Evolutionary conservation across 2,329 filamentous ascomycete species (phyloP), one percentile per base, ranked within the genome.

Genomic region (Ophiostoma sp.): DNA sequence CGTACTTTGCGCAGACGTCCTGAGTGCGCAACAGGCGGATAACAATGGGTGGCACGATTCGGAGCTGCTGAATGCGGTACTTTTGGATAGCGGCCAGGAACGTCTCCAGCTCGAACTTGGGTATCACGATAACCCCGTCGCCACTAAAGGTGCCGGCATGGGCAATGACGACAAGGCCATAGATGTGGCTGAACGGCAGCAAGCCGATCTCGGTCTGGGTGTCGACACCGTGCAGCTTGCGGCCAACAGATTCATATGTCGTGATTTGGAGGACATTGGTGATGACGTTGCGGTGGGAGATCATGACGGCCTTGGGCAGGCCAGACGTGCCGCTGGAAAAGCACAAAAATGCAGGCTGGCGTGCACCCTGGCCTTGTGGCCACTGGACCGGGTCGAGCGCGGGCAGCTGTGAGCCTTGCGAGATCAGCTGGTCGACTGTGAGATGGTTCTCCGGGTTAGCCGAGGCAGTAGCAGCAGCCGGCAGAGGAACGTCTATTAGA

Each of bases 141-240:
- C 92, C 92, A 11, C 89, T 84, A 75, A 89, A 95, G 0, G 86
- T 80, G 11, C 84, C 85, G 0, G 83, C 78, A 76, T 92, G 90
- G 41, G 85, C 87, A 69, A 91, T 87, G 6, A 92, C 87, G 3
- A 94, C 86, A 13, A 95, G 80, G 0, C 86, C 87, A 76, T 93
- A 94, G 72, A 93, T 94, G 76, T 95, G 92, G 72, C 89, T 92
- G 75, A 92, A 85, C 0, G 91, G 91, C 3, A 94, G 81, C 11
- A 93, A 81, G 1, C 90, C 90, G 0, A 93, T 81, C 1, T 79
- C 78, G 36, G 83, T 74, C 67, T 80, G 78, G 1, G 75, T 79
- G 69, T 75, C 76, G 68, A 78, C 52, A 23, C 76, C 76, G 17
- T 73, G 73, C 10, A 71, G 72, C 70, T 74, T 68, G 75, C 80